Base-by-base conservation (phyloP, 371 early-diverging fungal genomes). In the Saksenaea vasiformis region DNA sequence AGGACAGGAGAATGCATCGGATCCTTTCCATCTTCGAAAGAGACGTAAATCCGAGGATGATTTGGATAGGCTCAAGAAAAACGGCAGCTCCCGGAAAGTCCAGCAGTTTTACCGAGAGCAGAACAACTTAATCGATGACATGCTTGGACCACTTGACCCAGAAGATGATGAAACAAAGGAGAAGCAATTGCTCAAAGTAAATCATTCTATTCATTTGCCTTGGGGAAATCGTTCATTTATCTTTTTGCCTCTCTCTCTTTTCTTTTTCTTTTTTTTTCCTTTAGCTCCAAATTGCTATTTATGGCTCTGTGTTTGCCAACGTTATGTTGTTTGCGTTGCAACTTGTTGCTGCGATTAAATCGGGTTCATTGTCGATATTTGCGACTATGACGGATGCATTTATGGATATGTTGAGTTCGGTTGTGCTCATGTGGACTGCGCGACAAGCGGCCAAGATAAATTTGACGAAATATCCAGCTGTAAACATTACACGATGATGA, bases 321-420 rank as follows among this genome's bases (percentile, higher is more conserved):
- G 74, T 96, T 13, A 57, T 90, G 9, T 74, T 97, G 36, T 93
- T 95, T 61, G 64, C 79, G 9, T 78, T 95, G 24, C 96, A 96
- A 72, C 69, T 95, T 26, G 85, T 84, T 56, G 96, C 95, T 0
- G 95, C 95, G 27, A 78, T 95, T 24, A 79, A 86, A 1, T 93
- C 96, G 1, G 90, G 89, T 19, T 95, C 96, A 3, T 80, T 97
- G 28, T 82, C 95, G 7, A 83, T 96, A 53, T 93, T 97, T 69
- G 95, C 96, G 1, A 95, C 95, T 0, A 94, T 93, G 92, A 89
- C 93, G 11, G 97, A 97, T 73, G 85, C 96, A 7, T 92, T 94
- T 65, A 95, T 96, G 97, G 95, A 95, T 69, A 77, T 95, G 34
- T 72, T 93, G 37, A 90, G 90, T 28, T 87, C 89, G 0, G 73